Conservation (phyloP, 345 rosid species). For the Syzygium oleosum region DNA sequence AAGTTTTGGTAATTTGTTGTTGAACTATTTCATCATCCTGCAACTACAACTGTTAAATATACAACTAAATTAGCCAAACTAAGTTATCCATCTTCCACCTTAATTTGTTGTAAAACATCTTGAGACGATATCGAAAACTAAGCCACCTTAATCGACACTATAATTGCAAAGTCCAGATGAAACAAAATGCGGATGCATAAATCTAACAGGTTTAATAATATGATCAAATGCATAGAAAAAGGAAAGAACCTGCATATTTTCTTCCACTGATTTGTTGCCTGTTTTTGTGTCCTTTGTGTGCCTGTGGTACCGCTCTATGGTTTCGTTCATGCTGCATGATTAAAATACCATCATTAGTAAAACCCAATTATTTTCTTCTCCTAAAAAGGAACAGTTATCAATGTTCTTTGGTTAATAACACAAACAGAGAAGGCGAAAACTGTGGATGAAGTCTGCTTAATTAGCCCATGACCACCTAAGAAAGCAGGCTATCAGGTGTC, state of each 20-base stretch:
- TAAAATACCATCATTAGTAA: background rate
- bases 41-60: background rate
- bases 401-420: background rate
- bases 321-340: conserved; percentile 21
- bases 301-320: conserved; percentile 18
- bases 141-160: background rate
- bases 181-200: background rate
- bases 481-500: background rate
- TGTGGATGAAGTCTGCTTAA: background rate
- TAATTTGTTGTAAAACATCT: background rate
- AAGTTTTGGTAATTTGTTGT: background rate
- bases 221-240: background rate
- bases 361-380: background rate
- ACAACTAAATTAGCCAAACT: background rate
- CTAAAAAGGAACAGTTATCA: background rate
- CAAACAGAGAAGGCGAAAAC: background rate
- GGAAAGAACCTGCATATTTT: conserved; percentile 19
- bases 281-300: conserved; percentile 12
- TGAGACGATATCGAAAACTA: background rate
- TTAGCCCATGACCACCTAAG: background rate
- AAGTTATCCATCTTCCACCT: background rate
- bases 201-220: background rate
- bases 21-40: background rate
- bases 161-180: background rate
- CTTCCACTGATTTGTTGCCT: conserved; percentile 5